Conservation (phyloP, 352 stramenopile genomes). For the Pythium rishiriense region DNA sequence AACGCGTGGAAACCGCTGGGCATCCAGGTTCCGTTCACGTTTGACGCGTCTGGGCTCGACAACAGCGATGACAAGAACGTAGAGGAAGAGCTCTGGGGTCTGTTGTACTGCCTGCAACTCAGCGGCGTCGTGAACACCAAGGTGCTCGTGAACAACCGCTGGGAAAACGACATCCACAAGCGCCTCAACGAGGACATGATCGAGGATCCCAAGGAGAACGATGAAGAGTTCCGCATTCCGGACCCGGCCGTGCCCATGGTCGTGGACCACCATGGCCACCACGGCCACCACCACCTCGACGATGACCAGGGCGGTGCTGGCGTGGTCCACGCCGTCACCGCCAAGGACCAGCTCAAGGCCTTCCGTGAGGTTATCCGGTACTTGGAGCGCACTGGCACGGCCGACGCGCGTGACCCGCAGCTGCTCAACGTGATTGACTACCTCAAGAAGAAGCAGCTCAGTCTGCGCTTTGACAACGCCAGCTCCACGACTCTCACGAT, state of each 20-base stretch:
- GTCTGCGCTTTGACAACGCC: constrained; percentile 83
- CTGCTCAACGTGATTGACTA: constrained; percentile 81
- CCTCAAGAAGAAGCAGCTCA: constrained; percentile 89
- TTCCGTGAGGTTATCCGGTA: constrained; percentile 88
- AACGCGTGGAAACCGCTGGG: constrained; percentile 79
- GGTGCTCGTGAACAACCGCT: constrained; percentile 85
- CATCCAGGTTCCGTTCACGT: constrained; percentile 59
- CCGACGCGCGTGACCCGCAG: constrained; percentile 68
- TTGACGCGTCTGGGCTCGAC: constrained; percentile 50
- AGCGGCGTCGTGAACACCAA: constrained; percentile 87
- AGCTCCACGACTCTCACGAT: constrained; percentile 84
- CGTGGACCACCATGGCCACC: constrained; percentile 23
- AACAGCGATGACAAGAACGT: constrained; percentile 81
- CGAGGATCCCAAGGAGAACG: constrained; percentile 76
- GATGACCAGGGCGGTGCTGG: constrained; percentile 31
- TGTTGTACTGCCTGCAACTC: constrained; percentile 85
- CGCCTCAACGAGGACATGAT: constrained; percentile 89
- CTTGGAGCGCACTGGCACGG: constrained; percentile 68
- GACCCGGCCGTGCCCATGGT: constrained; percentile 45
- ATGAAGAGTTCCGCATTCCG: constrained; percentile 79
- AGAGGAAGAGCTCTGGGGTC: constrained; percentile 82
- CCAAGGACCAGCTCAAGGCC: constrained; percentile 83
- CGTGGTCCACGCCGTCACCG: constrained; percentile 41
- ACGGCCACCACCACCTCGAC: constrained; percentile 26
- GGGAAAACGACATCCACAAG: constrained; percentile 90